These are phyloP conservation scores for Exophiala dermatitidis DNA, from an alignment of 2,329 filamentous ascomycete species.

Conservation along the genomic window DNA sequence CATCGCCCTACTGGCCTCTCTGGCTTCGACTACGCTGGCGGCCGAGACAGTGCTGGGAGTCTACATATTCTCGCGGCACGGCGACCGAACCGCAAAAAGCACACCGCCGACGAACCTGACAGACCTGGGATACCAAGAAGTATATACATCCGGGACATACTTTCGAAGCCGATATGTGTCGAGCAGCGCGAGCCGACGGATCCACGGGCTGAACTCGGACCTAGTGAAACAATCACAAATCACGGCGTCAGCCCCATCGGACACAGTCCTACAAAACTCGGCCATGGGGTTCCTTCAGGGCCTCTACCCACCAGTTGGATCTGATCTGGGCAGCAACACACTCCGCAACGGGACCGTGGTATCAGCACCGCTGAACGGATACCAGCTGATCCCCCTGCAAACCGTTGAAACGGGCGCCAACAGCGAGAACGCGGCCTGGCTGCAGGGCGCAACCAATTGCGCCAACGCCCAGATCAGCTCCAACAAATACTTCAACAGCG, in stretches of 20 bases:
- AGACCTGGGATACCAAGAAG: conserved; percentile 68
- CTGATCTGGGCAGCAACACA: conserved; percentile 47
- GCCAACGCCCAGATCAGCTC: conserved; percentile 50
- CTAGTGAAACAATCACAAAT: conserved; percentile 64
- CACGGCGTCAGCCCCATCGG: conserved; percentile 61
- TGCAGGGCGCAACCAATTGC: conserved; percentile 52
- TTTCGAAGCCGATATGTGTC: conserved; percentile 71
- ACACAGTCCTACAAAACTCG: conserved; percentile 73
- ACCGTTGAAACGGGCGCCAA: conserved; percentile 54
- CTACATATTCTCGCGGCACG: conserved; percentile 85
- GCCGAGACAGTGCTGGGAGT: conserved; percentile 68
- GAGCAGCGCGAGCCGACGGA: conserved; percentile 50
- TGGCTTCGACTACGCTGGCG: conserved; percentile 11
- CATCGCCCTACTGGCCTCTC: conserved; percentile 14
- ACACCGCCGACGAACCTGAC: conserved; percentile 67
- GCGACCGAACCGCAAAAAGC: conserved; percentile 75
- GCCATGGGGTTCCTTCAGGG: conserved; percentile 70
- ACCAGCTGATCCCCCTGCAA: conserved; percentile 74
- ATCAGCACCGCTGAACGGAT: conserved; percentile 65
- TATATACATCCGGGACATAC: conserved; percentile 64
- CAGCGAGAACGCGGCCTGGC: conserved; percentile 50
- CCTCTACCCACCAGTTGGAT: conserved; percentile 70
- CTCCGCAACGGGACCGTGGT: conserved; percentile 65
- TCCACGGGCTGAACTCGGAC: conserved; percentile 60
- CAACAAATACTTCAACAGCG: conserved; percentile 51